Evolutionary conservation across 2,329 filamentous ascomycete genomes (phyloP).

Genomic region (Didymella segeticola): DNA sequence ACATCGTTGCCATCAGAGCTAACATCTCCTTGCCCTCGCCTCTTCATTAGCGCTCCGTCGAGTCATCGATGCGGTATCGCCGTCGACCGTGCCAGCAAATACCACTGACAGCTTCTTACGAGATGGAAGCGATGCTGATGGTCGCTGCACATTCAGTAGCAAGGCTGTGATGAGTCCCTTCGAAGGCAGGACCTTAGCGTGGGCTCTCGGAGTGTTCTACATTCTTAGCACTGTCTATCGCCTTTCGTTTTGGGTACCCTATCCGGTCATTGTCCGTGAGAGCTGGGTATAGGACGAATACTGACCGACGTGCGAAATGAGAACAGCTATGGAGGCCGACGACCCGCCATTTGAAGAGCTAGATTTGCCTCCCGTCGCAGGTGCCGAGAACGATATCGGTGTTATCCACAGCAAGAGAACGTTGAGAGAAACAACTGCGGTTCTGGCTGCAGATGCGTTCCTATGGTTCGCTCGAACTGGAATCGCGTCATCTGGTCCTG

Average conservation of each 20-base stretch:
- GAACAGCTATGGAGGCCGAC: neutral
- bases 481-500: slow-evolving; percentile 20
- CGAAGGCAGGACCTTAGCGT: no score
- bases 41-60: no score
- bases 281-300: neutral
- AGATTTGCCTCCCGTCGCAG: neutral
- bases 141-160: no score
- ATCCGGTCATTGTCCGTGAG: neutral
- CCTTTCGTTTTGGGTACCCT: neutral
- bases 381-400: neutral
- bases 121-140: no score
- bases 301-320: neutral
- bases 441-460: neutral
- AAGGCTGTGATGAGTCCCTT: no score
- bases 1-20: no score
- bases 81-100: no score
- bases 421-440: neutral
- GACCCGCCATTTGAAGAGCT: neutral
- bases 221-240: no score
- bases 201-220: no score
- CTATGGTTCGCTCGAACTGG: slow-evolving; percentile 1
- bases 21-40: no score
- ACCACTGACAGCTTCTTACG: no score
- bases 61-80: no score
- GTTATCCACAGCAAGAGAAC: neutral